Percentiles rank a stretch among this genome's conserved stretches.
These are phyloP conservation scores for Cordyceps tenuipes DNA, from an alignment of 2,329 filamentous ascomycete genomes.

Conservation along the genomic window DNA sequence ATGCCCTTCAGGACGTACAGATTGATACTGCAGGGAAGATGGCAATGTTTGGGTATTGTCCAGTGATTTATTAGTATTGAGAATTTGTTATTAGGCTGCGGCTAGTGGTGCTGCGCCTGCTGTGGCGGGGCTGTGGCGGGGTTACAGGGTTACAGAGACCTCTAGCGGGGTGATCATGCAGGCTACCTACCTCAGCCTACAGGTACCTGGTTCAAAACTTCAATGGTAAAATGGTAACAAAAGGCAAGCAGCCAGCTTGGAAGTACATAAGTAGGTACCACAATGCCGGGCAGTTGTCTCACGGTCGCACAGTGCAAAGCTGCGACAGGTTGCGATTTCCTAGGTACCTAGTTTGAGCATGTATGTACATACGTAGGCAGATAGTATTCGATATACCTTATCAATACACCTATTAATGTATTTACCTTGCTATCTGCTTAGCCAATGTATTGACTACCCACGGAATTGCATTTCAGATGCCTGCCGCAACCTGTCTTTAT, in stretches of 20 bases:
- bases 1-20: neutral
- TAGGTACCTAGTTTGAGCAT: too few species aligned
- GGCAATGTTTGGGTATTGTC: too few species aligned
- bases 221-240: too few species aligned
- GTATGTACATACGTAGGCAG: neutral
- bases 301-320: neutral
- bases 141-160: neutral
- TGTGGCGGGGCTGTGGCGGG: slow-evolving; percentile 7
- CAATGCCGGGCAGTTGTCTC: neutral
- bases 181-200: neutral
- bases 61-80: too few species aligned
- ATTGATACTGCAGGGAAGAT: neutral
- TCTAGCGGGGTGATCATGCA: neutral
- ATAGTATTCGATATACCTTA: neutral
- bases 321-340: neutral
- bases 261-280: neutral
- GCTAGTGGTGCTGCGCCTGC: neutral
- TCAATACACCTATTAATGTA: neutral
- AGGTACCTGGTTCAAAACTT: too few species aligned
- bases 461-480: neutral
- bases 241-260: neutral
- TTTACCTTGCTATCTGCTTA: too few species aligned
- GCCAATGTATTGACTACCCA: neutral
- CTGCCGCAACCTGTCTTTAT: neutral
- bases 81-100: neutral